These are phyloP conservation scores for Podaxis sp. DNA, from an alignment of 768 basidiomycete species.

Conservation along the genomic window DNA sequence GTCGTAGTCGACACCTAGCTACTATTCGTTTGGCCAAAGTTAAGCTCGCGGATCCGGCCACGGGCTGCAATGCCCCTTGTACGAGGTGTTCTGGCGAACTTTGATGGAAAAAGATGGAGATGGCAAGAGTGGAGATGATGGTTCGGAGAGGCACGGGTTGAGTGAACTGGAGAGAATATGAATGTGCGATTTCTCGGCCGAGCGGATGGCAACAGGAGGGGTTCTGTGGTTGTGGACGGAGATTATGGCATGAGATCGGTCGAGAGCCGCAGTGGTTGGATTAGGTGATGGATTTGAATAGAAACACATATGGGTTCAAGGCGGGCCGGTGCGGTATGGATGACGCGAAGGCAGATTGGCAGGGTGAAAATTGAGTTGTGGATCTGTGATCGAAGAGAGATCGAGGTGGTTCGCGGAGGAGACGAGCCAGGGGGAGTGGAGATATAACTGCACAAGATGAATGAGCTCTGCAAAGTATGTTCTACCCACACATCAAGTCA, in stretches of 20 bases:
- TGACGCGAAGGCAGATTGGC: not conserved
- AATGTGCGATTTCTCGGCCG: not conserved
- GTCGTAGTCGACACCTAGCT: not conserved
- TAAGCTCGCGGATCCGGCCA: not conserved
- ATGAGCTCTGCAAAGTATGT: not conserved
- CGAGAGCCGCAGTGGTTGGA: not conserved
- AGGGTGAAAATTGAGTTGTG: slow-evolving; percentile 8
- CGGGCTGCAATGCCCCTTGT: not conserved
- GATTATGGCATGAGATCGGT: not conserved
- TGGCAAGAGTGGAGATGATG: not conserved
- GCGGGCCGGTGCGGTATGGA: slow-evolving; percentile 1
- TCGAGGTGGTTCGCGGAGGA: slow-evolving; percentile 5
- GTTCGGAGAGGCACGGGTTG: not conserved
- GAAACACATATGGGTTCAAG: not conserved
- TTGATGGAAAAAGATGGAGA: not conserved
- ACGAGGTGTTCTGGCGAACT: not conserved
- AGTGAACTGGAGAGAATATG: too few relatives aligned
- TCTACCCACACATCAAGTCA: slow-evolving; percentile 33
- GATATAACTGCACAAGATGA: slow-evolving; percentile 1
- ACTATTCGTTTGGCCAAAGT: not conserved
- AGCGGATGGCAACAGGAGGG: not conserved
- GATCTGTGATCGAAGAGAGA: slow-evolving; percentile 6
- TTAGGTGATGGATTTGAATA: not conserved
- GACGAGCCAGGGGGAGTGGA: slow-evolving; percentile 1
- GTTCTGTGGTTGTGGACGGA: not conserved